Conservation (phyloP, 2,329 filamentous ascomycete genomes). For the Fusarium sulawesiense region DNA sequence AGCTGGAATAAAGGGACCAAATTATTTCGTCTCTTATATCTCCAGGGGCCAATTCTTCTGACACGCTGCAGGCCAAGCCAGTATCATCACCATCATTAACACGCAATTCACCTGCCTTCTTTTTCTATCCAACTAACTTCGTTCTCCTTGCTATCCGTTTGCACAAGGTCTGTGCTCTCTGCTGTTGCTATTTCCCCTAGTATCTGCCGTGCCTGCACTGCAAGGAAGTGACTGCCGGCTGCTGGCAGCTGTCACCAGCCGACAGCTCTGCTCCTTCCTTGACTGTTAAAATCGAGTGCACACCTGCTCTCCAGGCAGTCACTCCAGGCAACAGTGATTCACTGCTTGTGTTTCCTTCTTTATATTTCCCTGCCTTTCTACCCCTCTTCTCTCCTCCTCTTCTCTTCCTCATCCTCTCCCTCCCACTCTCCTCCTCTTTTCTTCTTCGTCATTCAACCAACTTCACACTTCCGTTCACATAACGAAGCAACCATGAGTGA, state of each 20-base stretch:
- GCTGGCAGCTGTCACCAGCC: conserved; percentile 17
- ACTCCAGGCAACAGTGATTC: conserved; percentile 14
- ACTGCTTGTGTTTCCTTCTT: conserved; percentile 1
- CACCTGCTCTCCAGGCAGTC: background rate
- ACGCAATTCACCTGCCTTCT: background rate
- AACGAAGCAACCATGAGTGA: conserved; percentile 15
- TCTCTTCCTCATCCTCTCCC: background rate
- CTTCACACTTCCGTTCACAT: background rate
- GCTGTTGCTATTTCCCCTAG: background rate
- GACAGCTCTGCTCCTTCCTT: conserved; percentile 2
- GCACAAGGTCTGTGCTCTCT: background rate
- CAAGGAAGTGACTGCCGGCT: conserved; percentile 9
- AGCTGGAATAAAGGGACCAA: background rate
- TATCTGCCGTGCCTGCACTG: background rate
- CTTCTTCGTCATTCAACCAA: no score
- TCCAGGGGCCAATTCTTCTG: background rate
- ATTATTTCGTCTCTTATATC: background rate
- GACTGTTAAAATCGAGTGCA: background rate
- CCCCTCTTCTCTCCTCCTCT: background rate
- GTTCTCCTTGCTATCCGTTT: background rate
- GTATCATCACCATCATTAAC: background rate
- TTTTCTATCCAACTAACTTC: background rate
- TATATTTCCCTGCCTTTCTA: background rate
- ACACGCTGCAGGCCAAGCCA: background rate
- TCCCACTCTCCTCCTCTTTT: background rate